These are phyloP conservation scores for Cudoniella acicularis DNA, from an alignment of 495 filamentous ascomycete genomes.

Conservation along the genomic window DNA sequence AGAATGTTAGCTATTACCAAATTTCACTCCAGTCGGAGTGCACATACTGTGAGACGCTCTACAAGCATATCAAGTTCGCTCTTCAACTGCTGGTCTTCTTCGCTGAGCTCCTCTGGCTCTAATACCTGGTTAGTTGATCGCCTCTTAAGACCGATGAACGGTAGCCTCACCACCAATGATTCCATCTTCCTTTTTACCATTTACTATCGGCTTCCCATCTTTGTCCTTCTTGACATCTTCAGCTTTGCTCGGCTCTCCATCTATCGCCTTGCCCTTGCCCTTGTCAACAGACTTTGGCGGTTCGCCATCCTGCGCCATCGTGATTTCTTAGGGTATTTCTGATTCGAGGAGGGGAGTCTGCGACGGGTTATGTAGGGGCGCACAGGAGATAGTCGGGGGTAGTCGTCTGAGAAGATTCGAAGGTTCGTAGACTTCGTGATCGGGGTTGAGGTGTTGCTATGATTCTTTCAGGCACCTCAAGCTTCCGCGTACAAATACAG, in stretches of 20 bases:
- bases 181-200: slow-evolving; percentile 65
- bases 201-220: slow-evolving; percentile 61
- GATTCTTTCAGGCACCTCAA: slow-evolving; percentile 25
- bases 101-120: slow-evolving; percentile 81
- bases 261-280: slow-evolving; percentile 87
- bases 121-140: too few relatives aligned
- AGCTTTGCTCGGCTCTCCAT: slow-evolving; percentile 55
- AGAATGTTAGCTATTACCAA: slow-evolving; percentile 11
- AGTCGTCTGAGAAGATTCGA: background rate
- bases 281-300: slow-evolving; percentile 81
- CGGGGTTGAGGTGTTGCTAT: slow-evolving; percentile 5
- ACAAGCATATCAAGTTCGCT: slow-evolving; percentile 98
- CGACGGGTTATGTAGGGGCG: background rate
- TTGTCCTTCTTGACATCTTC: slow-evolving; percentile 65
- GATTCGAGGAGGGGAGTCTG: background rate
- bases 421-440: slow-evolving; percentile 7
- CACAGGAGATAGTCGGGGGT: background rate
- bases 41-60: slow-evolving; percentile 80
- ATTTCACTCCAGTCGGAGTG: background rate
- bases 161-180: slow-evolving; percentile 35
- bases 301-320: slow-evolving; percentile 91
- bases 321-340: slow-evolving; percentile 11
- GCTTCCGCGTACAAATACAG: slow-evolving; percentile 28
- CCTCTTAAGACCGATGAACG: too few relatives aligned
- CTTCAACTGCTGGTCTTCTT: slow-evolving; percentile 97